A percentile compares a stretch with the other conserved stretches of the same genome.
Evolutionary conservation across 257 asterid species (phyloP).

Genomic region (Capsicum rhomboideum): DNA sequence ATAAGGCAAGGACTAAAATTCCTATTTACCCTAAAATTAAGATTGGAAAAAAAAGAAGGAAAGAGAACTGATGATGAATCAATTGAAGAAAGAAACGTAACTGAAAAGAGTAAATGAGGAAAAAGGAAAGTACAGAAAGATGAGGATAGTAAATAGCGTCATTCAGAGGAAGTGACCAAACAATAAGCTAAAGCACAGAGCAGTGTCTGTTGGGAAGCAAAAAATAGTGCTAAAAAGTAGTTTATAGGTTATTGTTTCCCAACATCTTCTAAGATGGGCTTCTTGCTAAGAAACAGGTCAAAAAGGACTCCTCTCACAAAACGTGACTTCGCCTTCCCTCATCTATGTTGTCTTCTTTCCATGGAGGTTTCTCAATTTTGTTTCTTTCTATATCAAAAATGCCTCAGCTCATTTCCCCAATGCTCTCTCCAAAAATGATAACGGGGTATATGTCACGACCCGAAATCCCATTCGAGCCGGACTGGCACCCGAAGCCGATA

Average conservation of each 20-base stretch:
- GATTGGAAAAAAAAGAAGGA: background rate
- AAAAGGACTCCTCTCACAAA: background rate
- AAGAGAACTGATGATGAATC: background rate
- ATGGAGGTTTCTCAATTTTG: background rate
- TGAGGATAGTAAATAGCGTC: constrained; percentile 1
- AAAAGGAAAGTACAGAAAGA: background rate
- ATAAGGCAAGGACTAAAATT: too few relatives aligned
- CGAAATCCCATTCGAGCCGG: too few relatives aligned
- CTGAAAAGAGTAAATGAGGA: background rate
- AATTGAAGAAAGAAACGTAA: background rate
- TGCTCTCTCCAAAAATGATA: background rate
- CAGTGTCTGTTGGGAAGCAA: constrained; percentile 12
- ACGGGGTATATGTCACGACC: too few relatives aligned
- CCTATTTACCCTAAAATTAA: too few relatives aligned
- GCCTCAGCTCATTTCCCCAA: background rate
- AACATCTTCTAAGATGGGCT: background rate
- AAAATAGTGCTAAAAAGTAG: constrained; percentile 7
- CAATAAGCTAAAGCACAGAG: background rate
- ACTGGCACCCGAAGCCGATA: too few relatives aligned
- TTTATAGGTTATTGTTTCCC: background rate
- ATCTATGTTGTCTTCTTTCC: background rate
- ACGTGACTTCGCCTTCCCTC: background rate
- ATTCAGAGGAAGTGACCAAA: background rate
- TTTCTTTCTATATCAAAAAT: background rate
- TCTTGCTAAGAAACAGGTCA: constrained; percentile 14